phyloP scores from a whole-genome alignment of 768 basidiomycete genomes.

The Rhodosporidiobolus odoratus region DNA sequence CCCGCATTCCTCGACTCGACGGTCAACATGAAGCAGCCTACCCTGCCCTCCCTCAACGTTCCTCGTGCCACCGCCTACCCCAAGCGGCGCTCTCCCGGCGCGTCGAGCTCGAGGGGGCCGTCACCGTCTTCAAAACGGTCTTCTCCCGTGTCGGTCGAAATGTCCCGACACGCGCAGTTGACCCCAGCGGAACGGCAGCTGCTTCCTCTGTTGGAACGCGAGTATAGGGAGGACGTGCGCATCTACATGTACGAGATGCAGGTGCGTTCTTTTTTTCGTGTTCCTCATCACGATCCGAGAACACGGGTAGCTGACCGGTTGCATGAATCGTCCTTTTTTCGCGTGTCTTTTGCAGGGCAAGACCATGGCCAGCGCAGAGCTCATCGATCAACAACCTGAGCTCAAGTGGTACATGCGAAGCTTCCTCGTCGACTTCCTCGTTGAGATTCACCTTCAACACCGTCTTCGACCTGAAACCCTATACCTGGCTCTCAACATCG shows the following conservation, averaged over 20 bases:
- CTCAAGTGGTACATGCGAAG: conserved; percentile 99
- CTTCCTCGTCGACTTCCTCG: conserved; percentile 95
- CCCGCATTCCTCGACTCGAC: conserved; percentile 30
- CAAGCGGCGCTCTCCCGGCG: conserved; percentile 52
- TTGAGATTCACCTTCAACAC: conserved; percentile 97
- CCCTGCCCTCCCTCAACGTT: conserved; percentile 25
- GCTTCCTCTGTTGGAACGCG: conserved; percentile 80
- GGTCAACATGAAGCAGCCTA: conserved; percentile 29
- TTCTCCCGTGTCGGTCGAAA: conserved; percentile 54
- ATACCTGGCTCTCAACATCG: conserved; percentile 96
- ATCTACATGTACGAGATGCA: conserved; percentile 98
- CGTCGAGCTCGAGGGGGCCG: not conserved
- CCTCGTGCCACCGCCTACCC: conserved; percentile 52
- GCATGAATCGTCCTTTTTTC: not conserved
- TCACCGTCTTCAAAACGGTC: conserved; percentile 52
- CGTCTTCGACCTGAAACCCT: conserved; percentile 96
- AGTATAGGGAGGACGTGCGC: conserved; percentile 88
- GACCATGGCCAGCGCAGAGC: conserved; percentile 85
- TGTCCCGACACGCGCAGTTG: conserved; percentile 49
- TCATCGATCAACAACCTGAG: conserved; percentile 99
- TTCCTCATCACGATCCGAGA: conserved; percentile 6
- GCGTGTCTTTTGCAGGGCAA: conserved; percentile 56
- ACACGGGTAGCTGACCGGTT: conserved; percentile 19
- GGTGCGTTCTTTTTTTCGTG: conserved; percentile 56
- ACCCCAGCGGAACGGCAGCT: conserved; percentile 56